These are phyloP conservation scores for Thoreauomyces humboldtii DNA, from an alignment of 192 early-diverging fungal species.

Conservation along the genomic window DNA sequence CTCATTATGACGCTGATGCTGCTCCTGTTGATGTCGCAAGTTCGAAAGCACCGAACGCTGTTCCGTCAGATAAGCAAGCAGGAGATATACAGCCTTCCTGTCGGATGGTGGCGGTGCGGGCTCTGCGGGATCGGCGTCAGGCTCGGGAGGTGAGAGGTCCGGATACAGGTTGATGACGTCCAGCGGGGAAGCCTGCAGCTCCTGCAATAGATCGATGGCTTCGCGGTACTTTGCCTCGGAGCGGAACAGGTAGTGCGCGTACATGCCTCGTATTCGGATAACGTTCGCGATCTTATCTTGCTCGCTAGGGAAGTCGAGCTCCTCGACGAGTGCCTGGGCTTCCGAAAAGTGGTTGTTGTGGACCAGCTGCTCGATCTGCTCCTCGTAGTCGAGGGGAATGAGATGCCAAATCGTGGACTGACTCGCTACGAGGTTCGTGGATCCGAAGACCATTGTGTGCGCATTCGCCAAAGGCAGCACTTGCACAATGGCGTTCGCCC, in stretches of 20 bases:
- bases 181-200: slow-evolving; percentile 53
- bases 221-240: slow-evolving; percentile 46
- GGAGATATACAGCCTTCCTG: slow-evolving; percentile 54
- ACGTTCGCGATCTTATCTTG: slow-evolving; percentile 56
- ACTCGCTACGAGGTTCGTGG: slow-evolving; percentile 40
- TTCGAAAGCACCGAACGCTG: slow-evolving; percentile 75
- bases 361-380: slow-evolving; percentile 57
- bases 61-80: slow-evolving; percentile 87
- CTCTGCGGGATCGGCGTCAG: slow-evolving; percentile 2
- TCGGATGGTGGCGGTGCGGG: slow-evolving; percentile 35
- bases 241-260: slow-evolving; percentile 57
- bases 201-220: slow-evolving; percentile 47
- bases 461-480: slow-evolving; percentile 66
- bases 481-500: slow-evolving; percentile 80
- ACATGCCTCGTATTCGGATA: slow-evolving; percentile 50
- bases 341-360: slow-evolving; percentile 36
- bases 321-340: slow-evolving; percentile 51
- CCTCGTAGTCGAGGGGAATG: slow-evolving; percentile 55
- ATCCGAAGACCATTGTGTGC: slow-evolving; percentile 18
- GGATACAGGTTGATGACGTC: slow-evolving; percentile 62
- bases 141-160: slow-evolving; percentile 33
- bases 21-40: slow-evolving; percentile 27
- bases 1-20: no score
- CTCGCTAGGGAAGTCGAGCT: slow-evolving; percentile 49
- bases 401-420: slow-evolving; percentile 44